These are phyloP conservation scores for Eutypa lata DNA, from an alignment of 2,329 filamentous ascomycete genomes.

Conservation along the genomic window DNA sequence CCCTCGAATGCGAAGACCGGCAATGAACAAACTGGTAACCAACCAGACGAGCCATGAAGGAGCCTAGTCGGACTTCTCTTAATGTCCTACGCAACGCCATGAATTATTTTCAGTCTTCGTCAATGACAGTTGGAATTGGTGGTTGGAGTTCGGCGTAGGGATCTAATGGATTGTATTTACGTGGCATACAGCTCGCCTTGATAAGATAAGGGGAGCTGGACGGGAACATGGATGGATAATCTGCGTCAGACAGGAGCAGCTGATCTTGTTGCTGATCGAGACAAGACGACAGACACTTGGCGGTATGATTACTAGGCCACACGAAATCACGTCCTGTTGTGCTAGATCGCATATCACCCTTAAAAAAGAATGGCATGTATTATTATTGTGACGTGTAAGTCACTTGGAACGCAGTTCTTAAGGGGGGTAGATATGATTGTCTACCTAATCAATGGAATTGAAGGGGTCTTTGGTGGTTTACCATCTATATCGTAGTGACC, in stretches of 20 bases:
- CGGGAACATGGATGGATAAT: background rate
- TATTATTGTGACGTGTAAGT: background rate
- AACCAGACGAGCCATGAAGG: constrained; percentile 16
- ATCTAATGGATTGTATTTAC: constrained; percentile 16
- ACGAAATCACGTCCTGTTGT: background rate
- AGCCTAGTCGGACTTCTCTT: constrained; percentile 6
- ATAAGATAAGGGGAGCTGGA: background rate
- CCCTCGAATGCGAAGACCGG: constrained; percentile 40
- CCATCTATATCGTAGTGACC: too few species aligned
- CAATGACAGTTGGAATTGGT: constrained; percentile 23
- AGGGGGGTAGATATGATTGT: too few species aligned
- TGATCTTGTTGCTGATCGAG: background rate
- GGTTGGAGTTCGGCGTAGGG: constrained; percentile 25
- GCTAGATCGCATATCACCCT: background rate
- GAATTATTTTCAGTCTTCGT: constrained; percentile 16
- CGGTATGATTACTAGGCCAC: background rate
- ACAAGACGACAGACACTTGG: background rate
- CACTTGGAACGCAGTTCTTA: background rate
- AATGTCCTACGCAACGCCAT: constrained; percentile 11
- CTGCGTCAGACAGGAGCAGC: background rate
- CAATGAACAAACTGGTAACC: constrained; percentile 12
- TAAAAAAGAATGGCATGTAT: constrained; percentile 1
- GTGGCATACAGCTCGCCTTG: background rate
- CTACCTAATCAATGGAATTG: background rate
- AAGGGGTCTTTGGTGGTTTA: background rate